Conservation (phyloP, 768 basidiomycete species). For the Amanita rimosa region DNA sequence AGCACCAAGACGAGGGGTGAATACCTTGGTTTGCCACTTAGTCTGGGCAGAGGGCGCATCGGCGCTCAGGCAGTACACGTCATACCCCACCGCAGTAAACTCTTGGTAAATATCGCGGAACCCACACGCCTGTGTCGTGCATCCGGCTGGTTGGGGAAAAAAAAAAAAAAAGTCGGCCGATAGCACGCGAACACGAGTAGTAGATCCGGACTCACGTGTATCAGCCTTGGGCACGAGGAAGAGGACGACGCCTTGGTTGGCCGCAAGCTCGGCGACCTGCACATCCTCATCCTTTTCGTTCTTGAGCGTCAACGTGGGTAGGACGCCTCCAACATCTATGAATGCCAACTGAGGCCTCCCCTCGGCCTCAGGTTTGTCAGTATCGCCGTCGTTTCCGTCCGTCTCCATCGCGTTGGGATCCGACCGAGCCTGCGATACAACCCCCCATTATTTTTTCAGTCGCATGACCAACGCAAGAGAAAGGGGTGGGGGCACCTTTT, state of each 20-base stretch:
- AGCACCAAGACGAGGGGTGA: background rate
- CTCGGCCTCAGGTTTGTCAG: slow-evolving; percentile 4
- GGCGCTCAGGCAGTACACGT: slow-evolving; percentile 77
- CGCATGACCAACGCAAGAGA: background rate
- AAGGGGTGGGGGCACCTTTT: background rate
- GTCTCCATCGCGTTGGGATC: slow-evolving; percentile 1
- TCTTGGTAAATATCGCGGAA: slow-evolving; percentile 79
- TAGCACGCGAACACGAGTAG: background rate
- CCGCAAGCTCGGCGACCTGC: slow-evolving; percentile 49
- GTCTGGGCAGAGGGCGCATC: slow-evolving; percentile 64
- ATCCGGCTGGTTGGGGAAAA: slow-evolving; percentile 46
- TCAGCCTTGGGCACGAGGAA: slow-evolving; percentile 82
- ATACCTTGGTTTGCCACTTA: slow-evolving; percentile 82
- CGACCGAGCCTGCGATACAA: slow-evolving; percentile 3
- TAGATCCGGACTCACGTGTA: slow-evolving; percentile 44
- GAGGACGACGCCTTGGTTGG: slow-evolving; percentile 67
- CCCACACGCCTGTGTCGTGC: slow-evolving; percentile 87
- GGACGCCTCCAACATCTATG: slow-evolving; percentile 50
- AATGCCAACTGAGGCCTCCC: background rate
- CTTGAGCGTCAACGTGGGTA: slow-evolving; percentile 69
- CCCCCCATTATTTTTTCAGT: too few relatives aligned
- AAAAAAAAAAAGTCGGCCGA: background rate
- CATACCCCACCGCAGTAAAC: slow-evolving; percentile 57
- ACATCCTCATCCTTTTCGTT: slow-evolving; percentile 80
- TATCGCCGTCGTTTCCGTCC: slow-evolving; percentile 13